Percentiles rank a stretch among this genome's conserved stretches.
These are phyloP conservation scores for Hordeum pubiflorum DNA, from an alignment of 202 grass and related monocot species.

Conservation along the genomic window DNA sequence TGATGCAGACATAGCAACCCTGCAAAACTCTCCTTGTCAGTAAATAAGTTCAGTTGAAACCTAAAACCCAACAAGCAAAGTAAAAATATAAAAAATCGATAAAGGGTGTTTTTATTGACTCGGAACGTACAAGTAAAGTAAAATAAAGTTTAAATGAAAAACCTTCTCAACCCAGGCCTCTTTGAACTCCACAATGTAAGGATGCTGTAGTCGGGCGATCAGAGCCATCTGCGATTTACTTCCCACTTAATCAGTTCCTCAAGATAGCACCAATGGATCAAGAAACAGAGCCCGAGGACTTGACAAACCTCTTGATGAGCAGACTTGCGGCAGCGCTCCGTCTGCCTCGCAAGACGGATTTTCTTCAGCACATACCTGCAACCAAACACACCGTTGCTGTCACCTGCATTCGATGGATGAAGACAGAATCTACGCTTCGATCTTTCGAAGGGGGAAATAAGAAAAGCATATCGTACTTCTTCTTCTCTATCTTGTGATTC, in stretches of 20 bases:
- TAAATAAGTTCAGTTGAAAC: slow-evolving; percentile 1
- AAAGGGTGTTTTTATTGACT: no score
- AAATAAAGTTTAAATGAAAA: slow-evolving; percentile 1
- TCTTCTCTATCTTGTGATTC: slow-evolving; percentile 92
- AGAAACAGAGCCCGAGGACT: neutral
- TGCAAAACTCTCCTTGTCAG: slow-evolving; percentile 28
- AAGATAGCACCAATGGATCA: neutral
- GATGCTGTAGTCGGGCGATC: slow-evolving; percentile 85
- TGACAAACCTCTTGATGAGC: slow-evolving; percentile 80
- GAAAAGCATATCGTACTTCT: slow-evolving; percentile 43
- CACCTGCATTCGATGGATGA: neutral
- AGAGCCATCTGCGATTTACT: slow-evolving; percentile 69
- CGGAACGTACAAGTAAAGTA: neutral
- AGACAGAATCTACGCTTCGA: neutral
- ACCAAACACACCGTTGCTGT: neutral
- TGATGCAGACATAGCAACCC: slow-evolving; percentile 97
- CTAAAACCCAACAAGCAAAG: neutral
- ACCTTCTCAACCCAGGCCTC: slow-evolving; percentile 99
- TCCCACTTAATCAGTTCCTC: neutral
- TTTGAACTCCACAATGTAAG: slow-evolving; percentile 95
- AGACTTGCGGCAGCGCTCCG: slow-evolving; percentile 74
- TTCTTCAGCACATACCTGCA: slow-evolving; percentile 93
- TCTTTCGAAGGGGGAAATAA: neutral
- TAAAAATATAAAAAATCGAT: no score
- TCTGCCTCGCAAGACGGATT: slow-evolving; percentile 89